phyloP scores from a whole-genome alignment of 257 asterid species.

The Solanum boliviense region DNA sequence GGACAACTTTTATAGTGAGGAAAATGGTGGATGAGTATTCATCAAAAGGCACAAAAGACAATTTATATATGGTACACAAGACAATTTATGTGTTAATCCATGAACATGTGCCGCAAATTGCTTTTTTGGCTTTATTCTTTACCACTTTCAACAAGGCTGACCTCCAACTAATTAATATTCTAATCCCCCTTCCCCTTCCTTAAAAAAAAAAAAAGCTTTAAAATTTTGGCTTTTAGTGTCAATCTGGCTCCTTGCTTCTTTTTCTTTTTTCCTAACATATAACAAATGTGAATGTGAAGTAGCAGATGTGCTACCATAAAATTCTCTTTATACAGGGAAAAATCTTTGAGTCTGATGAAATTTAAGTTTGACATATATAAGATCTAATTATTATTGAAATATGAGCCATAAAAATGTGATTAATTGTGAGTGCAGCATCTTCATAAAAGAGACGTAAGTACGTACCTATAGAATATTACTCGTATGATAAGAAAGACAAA shows the following conservation, averaged over 20 bases:
- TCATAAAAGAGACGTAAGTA: not conserved
- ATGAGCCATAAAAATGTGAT: too few relatives aligned
- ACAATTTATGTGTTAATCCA: not conserved
- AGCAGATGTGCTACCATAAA: not conserved
- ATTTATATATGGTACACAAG: not conserved
- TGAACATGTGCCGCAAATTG: not conserved
- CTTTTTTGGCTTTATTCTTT: conserved; percentile 5
- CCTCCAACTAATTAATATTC: not conserved
- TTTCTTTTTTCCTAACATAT: not conserved
- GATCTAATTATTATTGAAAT: too few relatives aligned
- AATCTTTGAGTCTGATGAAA: too few relatives aligned
- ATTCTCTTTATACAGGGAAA: too few relatives aligned
- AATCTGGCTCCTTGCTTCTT: not conserved
- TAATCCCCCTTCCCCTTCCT: not conserved
- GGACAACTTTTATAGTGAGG: not conserved
- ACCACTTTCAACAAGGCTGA: not conserved
- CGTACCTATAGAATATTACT: not conserved
- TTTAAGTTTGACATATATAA: not conserved
- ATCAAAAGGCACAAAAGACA: conserved; percentile 1
- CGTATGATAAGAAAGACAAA: not conserved
- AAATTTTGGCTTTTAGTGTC: not conserved
- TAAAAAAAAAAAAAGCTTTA: not conserved
- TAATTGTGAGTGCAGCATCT: not conserved
- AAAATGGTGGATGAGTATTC: not conserved
- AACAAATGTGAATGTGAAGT: not conserved